Evolutionary conservation across 257 asterid genomes (phyloP).

Genomic region (Lavandula angustifolia): DNA sequence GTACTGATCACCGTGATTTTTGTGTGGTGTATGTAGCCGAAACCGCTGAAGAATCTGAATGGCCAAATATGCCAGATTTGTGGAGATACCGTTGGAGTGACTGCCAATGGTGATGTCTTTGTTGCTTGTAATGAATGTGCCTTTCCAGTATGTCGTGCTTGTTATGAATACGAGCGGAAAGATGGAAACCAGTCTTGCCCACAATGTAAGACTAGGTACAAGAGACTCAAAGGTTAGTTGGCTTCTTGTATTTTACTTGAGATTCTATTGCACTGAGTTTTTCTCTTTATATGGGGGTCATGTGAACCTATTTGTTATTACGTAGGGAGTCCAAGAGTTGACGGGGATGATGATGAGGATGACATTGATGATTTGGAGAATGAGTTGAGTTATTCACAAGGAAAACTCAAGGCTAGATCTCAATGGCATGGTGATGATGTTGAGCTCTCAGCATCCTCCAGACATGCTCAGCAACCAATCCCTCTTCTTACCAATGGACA

Average conservation of each 20-base stretch:
- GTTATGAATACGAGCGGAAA: constrained; percentile 90
- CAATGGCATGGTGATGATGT: constrained; percentile 86
- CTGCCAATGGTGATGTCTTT: constrained; percentile 66
- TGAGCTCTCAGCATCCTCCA: constrained; percentile 80
- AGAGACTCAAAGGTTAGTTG: constrained; percentile 73
- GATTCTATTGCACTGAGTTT: constrained; percentile 1
- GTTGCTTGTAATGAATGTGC: constrained; percentile 97
- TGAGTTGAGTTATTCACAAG: constrained; percentile 67
- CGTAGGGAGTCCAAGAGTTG: constrained; percentile 87
- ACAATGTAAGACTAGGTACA: constrained; percentile 90
- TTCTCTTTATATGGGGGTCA: constrained; percentile 7
- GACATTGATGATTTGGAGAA: constrained; percentile 80
- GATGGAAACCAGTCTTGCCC: constrained; percentile 92
- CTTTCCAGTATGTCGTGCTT: constrained; percentile 89
- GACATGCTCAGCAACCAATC: constrained; percentile 83
- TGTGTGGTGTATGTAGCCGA: constrained; percentile 55
- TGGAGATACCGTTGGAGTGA: constrained; percentile 74
- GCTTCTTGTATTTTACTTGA: neutral
- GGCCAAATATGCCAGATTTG: constrained; percentile 92
- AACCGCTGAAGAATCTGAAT: constrained; percentile 58
- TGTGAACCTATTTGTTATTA: constrained; percentile 23
- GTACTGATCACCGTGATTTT: constrained; percentile 16
- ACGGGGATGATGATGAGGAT: constrained; percentile 91
- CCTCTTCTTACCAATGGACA: constrained; percentile 91
- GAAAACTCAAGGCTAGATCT: constrained; percentile 61